Base-by-base conservation (phyloP, 176 grass and related monocot species). In the Juncus inflexus region DNA sequence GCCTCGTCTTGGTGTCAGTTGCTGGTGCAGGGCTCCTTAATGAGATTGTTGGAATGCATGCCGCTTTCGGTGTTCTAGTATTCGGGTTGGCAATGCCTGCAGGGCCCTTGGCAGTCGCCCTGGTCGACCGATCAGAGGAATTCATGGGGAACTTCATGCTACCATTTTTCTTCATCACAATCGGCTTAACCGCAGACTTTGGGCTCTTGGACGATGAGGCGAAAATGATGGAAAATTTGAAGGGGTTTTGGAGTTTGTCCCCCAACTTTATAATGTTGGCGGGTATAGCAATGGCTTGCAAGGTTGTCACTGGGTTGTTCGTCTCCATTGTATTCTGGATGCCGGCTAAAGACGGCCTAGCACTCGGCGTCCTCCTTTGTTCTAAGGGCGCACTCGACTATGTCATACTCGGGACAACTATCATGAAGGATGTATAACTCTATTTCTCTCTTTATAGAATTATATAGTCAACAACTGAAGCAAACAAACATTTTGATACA, bases 331-430 rank as follows among this genome's bases (percentile, higher is more conserved):
- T 70, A 9, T 67, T 66, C 12, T 77, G 37, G 6, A 73, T 73
- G 67, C 53, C 80, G 3, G 51, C 58, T 7, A 60, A 49, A 9
- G 67, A 83, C 40, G 67, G 80, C 2, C 15, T 83, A 11, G 58
- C 74, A 58, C 74, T 83, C 12, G 80, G 74, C 3, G 11, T 73
- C 54, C 62, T 83, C 45, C 55, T 83, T 57, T 61, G 42, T 53
- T 60, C 54, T 61, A 78, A 57, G 49, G 80, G 80, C 37, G 67
- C 74, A 12, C 15, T 67, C 5, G 61, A 83, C 56, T 55, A 67
- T 14, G 66, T 72, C 38, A 69, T 83, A 19, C 53, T 77, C 3
- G 72, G 60, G 15, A 40, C 60, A 14, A 61, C 59, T 41, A 37
- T 49, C 37, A 41, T 65, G 2, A 72, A 73, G 38, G 55, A 63